Percentiles rank a stretch among this genome's conserved stretches.
Conservation (phyloP, 1,139 yeast genomes). For the Scheffersomyces quercinus region DNA sequence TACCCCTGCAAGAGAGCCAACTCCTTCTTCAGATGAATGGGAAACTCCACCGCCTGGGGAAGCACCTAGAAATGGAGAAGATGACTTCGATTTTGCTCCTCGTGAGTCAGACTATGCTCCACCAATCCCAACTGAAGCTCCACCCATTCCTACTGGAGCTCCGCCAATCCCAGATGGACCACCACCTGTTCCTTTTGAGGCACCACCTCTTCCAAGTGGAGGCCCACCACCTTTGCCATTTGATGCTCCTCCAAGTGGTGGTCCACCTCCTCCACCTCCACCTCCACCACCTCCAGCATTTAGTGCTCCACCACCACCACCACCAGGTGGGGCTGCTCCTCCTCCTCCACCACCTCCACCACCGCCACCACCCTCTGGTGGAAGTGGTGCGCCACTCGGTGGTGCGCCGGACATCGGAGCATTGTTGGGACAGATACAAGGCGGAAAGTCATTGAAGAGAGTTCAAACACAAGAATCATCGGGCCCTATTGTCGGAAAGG, state of each 20-base stretch:
- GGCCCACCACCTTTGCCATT: slow-evolving; percentile 19
- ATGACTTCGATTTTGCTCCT: slow-evolving; percentile 9
- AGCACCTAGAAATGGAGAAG: too few species aligned
- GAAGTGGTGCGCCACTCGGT: slow-evolving; percentile 19
- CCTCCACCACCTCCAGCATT: slow-evolving; percentile 24
- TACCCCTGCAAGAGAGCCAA: neutral
- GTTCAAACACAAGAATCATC: slow-evolving; percentile 30
- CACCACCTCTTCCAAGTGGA: slow-evolving; percentile 17
- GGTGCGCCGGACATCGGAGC: slow-evolving; percentile 45
- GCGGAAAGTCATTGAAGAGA: slow-evolving; percentile 49
- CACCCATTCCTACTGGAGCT: slow-evolving; percentile 11
- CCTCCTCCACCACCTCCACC: slow-evolving; percentile 31
- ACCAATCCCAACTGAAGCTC: slow-evolving; percentile 9
- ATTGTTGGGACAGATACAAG: slow-evolving; percentile 57
- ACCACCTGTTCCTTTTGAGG: slow-evolving; percentile 9
- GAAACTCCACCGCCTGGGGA: neutral
- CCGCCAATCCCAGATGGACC: slow-evolving; percentile 19
- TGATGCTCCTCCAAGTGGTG: slow-evolving; percentile 11
- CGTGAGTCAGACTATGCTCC: slow-evolving; percentile 11
- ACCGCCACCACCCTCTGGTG: slow-evolving; percentile 17
- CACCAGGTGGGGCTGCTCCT: slow-evolving; percentile 24
- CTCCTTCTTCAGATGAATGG: neutral
- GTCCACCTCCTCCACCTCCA: slow-evolving; percentile 23
- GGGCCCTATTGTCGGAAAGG: slow-evolving; percentile 54
- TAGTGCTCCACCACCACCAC: slow-evolving; percentile 31